These are phyloP conservation scores for Aspergillus flavus DNA, from an alignment of 2,329 filamentous ascomycete genomes.

Conservation along the genomic window DNA sequence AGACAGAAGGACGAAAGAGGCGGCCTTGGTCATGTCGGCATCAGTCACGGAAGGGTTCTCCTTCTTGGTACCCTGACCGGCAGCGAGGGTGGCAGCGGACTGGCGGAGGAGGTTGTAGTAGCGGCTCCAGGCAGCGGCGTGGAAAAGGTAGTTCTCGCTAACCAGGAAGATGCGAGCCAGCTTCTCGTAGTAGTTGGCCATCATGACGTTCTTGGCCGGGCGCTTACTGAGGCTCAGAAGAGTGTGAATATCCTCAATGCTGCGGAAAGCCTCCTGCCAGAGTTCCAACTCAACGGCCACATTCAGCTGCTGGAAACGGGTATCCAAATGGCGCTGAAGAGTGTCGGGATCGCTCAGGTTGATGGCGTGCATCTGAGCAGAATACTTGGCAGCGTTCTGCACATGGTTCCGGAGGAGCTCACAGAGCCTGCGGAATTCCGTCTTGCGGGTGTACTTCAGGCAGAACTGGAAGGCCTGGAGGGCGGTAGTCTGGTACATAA, in stretches of 20 bases:
- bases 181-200: constrained; percentile 99
- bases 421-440: constrained; percentile 97
- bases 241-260: constrained; percentile 98
- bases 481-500: constrained; percentile 97
- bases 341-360: constrained; percentile 98
- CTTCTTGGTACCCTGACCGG: constrained; percentile 86
- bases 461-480: constrained; percentile 99
- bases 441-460: constrained; percentile 97
- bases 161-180: constrained; percentile 97
- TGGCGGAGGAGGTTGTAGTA: constrained; percentile 97
- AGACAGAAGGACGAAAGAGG: constrained; percentile 92
- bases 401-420: constrained; percentile 98
- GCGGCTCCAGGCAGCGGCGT: constrained; percentile 93
- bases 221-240: constrained; percentile 97
- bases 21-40: constrained; percentile 87
- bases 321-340: constrained; percentile 94
- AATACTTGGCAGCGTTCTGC: constrained; percentile 98
- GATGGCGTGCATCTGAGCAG: constrained; percentile 98
- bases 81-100: constrained; percentile 78
- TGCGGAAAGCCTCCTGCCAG: constrained; percentile 99
- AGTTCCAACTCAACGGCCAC: constrained; percentile 96
- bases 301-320: constrained; percentile 96
- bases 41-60: constrained; percentile 91
- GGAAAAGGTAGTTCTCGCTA: constrained; percentile 99
- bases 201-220: constrained; percentile 98